These are phyloP conservation scores for Syncephalastrum sp. DNA, from an alignment of 371 early-diverging fungal species.

Conservation along the genomic window DNA sequence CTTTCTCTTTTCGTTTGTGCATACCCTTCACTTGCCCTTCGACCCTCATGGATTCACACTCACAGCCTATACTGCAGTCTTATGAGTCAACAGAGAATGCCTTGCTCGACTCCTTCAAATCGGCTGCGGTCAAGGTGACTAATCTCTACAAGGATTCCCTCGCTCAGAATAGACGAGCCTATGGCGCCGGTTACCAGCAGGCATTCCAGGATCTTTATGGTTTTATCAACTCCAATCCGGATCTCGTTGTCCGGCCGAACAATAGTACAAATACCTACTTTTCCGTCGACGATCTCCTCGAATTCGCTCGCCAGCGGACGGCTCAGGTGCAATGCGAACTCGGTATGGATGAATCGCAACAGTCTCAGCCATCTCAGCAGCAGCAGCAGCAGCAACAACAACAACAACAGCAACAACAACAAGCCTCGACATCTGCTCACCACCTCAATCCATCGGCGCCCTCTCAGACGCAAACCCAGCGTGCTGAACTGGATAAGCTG, in stretches of 20 bases:
- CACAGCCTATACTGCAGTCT: constrained; percentile 31
- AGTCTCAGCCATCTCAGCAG: constrained; percentile 11
- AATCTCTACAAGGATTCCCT: constrained; percentile 71
- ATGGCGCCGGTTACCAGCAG: constrained; percentile 70
- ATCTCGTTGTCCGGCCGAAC: constrained; percentile 22
- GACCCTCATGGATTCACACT: constrained; percentile 10
- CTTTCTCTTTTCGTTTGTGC: no score
- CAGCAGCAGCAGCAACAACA: constrained; percentile 18
- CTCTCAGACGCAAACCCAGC: no score
- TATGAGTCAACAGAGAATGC: constrained; percentile 57
- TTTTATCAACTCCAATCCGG: constrained; percentile 54
- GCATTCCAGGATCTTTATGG: constrained; percentile 69
- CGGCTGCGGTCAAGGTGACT: constrained; percentile 70
- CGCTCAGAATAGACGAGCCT: constrained; percentile 61
- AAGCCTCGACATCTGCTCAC: constrained; percentile 11
- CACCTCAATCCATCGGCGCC: constrained; percentile 3
- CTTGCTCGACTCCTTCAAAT: constrained; percentile 61
- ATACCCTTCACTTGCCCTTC: no score
- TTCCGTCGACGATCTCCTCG: constrained; percentile 55
- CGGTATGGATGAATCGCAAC: constrained; percentile 18
- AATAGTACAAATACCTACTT: constrained; percentile 28
- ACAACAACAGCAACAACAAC: constrained; percentile 18
- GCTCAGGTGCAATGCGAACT: constrained; percentile 46
- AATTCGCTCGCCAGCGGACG: constrained; percentile 48
- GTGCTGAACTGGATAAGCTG: no score